Evolutionary conservation across 306 rosid species (phyloP).

Genomic region (Vicia villosa): DNA sequence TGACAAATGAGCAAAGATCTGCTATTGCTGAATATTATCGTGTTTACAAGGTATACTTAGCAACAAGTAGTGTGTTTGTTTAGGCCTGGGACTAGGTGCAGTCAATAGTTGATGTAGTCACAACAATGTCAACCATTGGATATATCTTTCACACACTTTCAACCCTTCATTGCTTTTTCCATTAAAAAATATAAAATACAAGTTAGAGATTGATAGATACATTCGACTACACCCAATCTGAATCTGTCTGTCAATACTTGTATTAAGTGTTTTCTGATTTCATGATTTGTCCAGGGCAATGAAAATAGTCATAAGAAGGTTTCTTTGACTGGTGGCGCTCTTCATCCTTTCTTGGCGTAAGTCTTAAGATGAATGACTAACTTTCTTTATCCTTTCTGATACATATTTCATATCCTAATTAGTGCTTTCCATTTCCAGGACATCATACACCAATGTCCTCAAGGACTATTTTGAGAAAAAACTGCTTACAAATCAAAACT

Average conservation of each 20-base stretch:
- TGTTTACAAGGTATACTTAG: constrained; percentile 68
- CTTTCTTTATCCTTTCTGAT: constrained; percentile 35
- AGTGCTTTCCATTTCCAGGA: constrained; percentile 52
- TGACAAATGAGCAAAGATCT: constrained; percentile 84
- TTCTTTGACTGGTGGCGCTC: constrained; percentile 59
- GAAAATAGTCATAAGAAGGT: constrained; percentile 85
- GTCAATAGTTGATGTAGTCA: neutral
- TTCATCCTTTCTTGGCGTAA: constrained; percentile 85
- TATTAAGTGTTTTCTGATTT: constrained; percentile 14
- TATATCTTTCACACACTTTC: neutral
- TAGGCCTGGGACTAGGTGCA: neutral
- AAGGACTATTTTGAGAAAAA: constrained; percentile 65
- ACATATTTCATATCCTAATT: constrained; percentile 41
- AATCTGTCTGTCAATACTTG: constrained; percentile 16
- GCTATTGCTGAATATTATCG: constrained; percentile 83
- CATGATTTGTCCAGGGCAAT: constrained; percentile 68
- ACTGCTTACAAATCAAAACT: constrained; percentile 63
- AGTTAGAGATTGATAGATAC: neutral
- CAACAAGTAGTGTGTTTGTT: constrained; percentile 11
- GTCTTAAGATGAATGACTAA: constrained; percentile 38
- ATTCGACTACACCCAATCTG: neutral
- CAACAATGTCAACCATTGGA: neutral
- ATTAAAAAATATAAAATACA: neutral
- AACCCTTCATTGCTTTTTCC: neutral
- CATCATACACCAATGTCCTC: constrained; percentile 76